Conservation (phyloP, 2,329 filamentous ascomycete species). For the Epichloe gansuensis region DNA sequence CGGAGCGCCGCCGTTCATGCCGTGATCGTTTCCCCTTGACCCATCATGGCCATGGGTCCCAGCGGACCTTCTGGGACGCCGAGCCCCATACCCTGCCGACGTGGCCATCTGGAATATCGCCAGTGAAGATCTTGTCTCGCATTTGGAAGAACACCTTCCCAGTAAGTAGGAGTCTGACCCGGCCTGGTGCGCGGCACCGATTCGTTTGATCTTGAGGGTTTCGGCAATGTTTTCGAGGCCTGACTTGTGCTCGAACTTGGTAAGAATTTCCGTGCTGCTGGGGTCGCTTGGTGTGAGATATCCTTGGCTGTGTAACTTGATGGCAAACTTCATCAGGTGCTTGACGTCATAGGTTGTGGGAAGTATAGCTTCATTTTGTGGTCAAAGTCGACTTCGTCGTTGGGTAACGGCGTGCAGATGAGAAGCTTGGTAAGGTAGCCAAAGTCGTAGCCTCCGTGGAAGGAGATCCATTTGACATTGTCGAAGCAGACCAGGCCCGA, state of each 20-base stretch:
- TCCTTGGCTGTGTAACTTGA: constrained; percentile 52
- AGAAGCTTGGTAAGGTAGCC: constrained; percentile 94
- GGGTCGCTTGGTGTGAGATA: constrained; percentile 53
- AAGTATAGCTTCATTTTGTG: constrained; percentile 86
- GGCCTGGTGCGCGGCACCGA: constrained; percentile 81
- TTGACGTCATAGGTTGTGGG: constrained; percentile 89
- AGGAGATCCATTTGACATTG: constrained; percentile 90
- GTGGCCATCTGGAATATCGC: constrained; percentile 69
- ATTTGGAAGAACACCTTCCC: constrained; percentile 93
- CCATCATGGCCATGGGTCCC: constrained; percentile 21
- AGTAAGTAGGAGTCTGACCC: constrained; percentile 90
- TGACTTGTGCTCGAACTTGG: constrained; percentile 79
- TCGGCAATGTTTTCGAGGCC: constrained; percentile 90
- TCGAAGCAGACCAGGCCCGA: constrained; percentile 83
- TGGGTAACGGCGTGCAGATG: constrained; percentile 68
- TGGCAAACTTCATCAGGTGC: constrained; percentile 86
- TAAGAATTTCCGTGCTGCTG: constrained; percentile 59
- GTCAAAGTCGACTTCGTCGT: constrained; percentile 83
- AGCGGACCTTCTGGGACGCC: constrained; percentile 52
- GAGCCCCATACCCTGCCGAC: constrained; percentile 83
- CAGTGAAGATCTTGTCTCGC: constrained; percentile 76
- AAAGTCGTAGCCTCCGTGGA: constrained; percentile 97
- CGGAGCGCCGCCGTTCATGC: constrained; percentile 31
- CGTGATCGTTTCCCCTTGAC: constrained; percentile 25
- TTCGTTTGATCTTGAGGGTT: constrained; percentile 77